Conservation (phyloP, 2,329 filamentous ascomycete species). For the Endoconidiophora polonica region DNA sequence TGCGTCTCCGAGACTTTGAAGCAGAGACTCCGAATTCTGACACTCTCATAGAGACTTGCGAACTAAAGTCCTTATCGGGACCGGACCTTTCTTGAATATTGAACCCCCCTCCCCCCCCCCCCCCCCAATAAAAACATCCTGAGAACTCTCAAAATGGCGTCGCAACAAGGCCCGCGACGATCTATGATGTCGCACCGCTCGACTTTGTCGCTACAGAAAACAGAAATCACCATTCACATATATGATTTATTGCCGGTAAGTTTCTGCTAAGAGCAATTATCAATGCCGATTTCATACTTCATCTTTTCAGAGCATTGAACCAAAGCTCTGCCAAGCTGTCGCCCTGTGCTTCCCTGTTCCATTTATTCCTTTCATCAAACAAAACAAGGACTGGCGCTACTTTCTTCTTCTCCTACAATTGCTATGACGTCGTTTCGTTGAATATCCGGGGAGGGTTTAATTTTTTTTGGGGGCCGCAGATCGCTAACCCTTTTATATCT, state of each 20-base stretch:
- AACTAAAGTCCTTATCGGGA: too few species aligned
- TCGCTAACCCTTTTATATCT: background rate
- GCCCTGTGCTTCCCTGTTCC: background rate
- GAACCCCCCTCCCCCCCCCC: background rate
- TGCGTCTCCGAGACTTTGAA: background rate
- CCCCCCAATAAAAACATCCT: background rate
- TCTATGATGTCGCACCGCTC: constrained; percentile 37
- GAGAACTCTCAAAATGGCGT: constrained; percentile 21
- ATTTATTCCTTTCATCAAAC: background rate
- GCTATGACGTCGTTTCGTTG: constrained; percentile 1
- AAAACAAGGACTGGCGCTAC: background rate
- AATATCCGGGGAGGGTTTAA: too few species aligned
- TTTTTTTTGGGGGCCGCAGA: background rate
- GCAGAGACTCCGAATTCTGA: too few species aligned
- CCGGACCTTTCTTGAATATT: too few species aligned
- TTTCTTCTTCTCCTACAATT: background rate
- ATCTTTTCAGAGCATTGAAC: constrained; percentile 28
- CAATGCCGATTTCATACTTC: constrained; percentile 29
- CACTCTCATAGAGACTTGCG: too few species aligned
- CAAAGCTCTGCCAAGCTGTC: background rate
- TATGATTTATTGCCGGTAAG: constrained; percentile 60
- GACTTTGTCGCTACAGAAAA: constrained; percentile 53
- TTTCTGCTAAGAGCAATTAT: background rate
- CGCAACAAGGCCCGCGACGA: constrained; percentile 26
- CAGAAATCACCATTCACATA: constrained; percentile 58